Evolutionary conservation across 352 stramenopile genomes (phyloP).

Genomic region (Globisporangium iwayamae): DNA sequence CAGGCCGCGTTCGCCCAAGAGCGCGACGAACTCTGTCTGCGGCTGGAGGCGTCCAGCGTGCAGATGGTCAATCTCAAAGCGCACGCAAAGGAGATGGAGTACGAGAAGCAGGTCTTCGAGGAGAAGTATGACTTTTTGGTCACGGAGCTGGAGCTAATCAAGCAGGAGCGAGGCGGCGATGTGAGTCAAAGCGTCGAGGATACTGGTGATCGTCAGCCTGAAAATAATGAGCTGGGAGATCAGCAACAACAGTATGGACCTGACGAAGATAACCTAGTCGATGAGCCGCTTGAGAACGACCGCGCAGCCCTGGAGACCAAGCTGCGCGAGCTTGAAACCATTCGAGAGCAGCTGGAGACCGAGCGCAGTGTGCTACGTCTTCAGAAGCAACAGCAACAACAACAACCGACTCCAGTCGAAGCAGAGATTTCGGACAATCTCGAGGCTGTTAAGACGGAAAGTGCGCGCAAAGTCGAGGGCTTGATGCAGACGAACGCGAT

Average conservation of each 20-base stretch:
- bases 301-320: not conserved
- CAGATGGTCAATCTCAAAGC: slow-evolving; percentile 8
- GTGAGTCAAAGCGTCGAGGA: not conserved
- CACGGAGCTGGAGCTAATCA: slow-evolving; percentile 29
- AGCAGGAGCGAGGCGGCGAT: slow-evolving; percentile 22
- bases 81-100: slow-evolving; percentile 18
- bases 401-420: not conserved
- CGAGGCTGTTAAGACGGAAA: not conserved
- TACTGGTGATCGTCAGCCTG: not conserved
- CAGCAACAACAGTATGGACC: not conserved
- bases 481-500: slow-evolving; percentile 16
- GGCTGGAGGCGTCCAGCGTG: slow-evolving; percentile 18
- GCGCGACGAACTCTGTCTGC: slow-evolving; percentile 16
- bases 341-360: slow-evolving; percentile 10
- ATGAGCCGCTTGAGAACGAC: not conserved
- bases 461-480: not conserved
- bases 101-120: slow-evolving; percentile 31
- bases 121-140: slow-evolving; percentile 34
- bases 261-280: not conserved
- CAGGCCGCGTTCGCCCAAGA: slow-evolving; percentile 21
- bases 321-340: slow-evolving; percentile 15
- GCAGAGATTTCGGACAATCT: not conserved
- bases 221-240: not conserved
- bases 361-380: slow-evolving; percentile 2
- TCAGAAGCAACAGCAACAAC: slow-evolving; percentile 2